A percentile compares a stretch with the other conserved stretches of the same genome.
phyloP scores from a whole-genome alignment of 2,329 filamentous ascomycete genomes.

The Trichoderma lentiforme region DNA sequence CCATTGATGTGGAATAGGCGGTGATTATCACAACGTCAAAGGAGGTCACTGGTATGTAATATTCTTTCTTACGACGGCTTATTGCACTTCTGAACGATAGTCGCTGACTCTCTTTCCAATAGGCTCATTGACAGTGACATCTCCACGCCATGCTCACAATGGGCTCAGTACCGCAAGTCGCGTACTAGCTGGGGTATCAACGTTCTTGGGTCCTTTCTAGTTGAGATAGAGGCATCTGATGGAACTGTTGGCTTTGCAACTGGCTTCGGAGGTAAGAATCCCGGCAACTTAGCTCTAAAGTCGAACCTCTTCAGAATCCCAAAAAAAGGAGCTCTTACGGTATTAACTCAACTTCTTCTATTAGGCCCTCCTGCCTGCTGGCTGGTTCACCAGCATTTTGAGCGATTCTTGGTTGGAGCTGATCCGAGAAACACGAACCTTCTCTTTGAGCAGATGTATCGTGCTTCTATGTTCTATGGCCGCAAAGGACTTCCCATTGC shows the following conservation, averaged over 20 bases:
- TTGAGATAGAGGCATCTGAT: conserved; percentile 85
- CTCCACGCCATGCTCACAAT: conserved; percentile 67
- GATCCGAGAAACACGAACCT: conserved; percentile 90
- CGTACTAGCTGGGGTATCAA: conserved; percentile 95
- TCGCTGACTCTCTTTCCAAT: conserved; percentile 23
- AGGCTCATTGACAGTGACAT: conserved; percentile 93
- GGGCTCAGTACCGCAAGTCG: conserved; percentile 83
- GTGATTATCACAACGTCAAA: conserved; percentile 80
- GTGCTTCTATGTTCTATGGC: conserved; percentile 93
- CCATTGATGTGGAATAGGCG: conserved; percentile 44
- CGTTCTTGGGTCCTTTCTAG: conserved; percentile 84
- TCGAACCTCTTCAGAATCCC: not conserved
- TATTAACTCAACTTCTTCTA: not conserved
- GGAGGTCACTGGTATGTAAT: conserved; percentile 60
- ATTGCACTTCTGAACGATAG: not conserved
- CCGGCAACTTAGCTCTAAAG: not conserved
- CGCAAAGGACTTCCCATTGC: conserved; percentile 87
- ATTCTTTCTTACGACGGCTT: not conserved
- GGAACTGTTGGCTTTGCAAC: conserved; percentile 93
- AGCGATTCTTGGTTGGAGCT: conserved; percentile 83
- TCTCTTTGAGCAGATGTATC: conserved; percentile 95
- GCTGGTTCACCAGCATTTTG: conserved; percentile 90
- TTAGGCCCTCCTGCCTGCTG: conserved; percentile 83
- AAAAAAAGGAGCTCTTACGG: not conserved
- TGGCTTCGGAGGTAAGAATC: conserved; percentile 70